Evolutionary conservation across 2,329 filamentous ascomycete genomes (phyloP), one percentile per base, ranked within the genome.

Genomic region (Coniochaeta sp.): DNA sequence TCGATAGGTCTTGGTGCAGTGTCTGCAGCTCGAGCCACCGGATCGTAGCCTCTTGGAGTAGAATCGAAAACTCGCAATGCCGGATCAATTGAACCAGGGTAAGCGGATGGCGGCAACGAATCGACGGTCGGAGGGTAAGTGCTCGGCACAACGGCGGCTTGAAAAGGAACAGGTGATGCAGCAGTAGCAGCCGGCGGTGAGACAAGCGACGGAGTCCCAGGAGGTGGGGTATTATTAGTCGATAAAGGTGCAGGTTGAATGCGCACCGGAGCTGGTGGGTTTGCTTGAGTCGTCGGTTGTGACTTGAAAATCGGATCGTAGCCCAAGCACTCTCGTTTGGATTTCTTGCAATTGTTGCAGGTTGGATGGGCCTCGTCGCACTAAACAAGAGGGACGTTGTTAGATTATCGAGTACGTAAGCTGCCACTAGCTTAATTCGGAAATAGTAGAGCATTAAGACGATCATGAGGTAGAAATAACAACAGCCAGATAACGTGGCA

Each of bases 281-380:
- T 19, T 38, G 54, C 17, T 28, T 57, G 54, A 57, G 31, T 24
- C 17, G 54, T 36, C 16, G 31, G 85, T 64, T 88, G 84, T 66
- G 84, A 84, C 75, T 91, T 90, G 78, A 93, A 95, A 69, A 93
- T 90, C 40, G 90, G 90, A 70, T 95, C 90, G 83, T 95, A 95
- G 60, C 90, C 90, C 57, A 92, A 73, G 70, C 90, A 95, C 69
- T 93, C 90, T 70, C 90, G 89, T 76, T 93, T 95, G 67, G 89
- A 92, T 74, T 95, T 95, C 71, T 89, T 88, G 77, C 90, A 95
- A 71, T 95, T 91, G 77, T 91, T 88, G 80, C 95, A 99, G 62
- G 89, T 87, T 24, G 95, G 95, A 74, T 96, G 92, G 63, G 86
- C 87, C 81, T 99, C 95, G 84, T 98, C 95, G 78, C 95, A 99